Evolutionary conservation across 352 stramenopile species (phyloP).

Genomic region (Phytophthora megakarya): DNA sequence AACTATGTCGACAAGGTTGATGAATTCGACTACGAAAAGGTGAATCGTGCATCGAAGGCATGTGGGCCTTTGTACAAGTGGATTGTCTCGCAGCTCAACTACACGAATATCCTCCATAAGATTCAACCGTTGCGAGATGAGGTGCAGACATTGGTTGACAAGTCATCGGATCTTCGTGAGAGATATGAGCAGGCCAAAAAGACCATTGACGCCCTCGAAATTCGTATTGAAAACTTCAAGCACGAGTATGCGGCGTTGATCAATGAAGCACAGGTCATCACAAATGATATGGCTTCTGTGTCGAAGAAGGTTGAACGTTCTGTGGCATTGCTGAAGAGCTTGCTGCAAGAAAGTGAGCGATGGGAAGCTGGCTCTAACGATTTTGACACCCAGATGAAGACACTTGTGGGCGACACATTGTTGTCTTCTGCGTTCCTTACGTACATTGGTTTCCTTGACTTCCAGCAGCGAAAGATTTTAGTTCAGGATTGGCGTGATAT

Average conservation of each 20-base stretch:
- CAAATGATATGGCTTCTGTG: constrained; percentile 97
- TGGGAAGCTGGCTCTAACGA: constrained; percentile 97
- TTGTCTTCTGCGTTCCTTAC: constrained; percentile 97
- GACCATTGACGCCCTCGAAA: constrained; percentile 95
- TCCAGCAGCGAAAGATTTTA: constrained; percentile 95
- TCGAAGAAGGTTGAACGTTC: constrained; percentile 97
- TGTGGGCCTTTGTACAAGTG: constrained; percentile 99
- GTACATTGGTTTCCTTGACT: constrained; percentile 99
- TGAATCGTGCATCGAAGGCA: constrained; percentile 94
- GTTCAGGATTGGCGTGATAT: constrained; percentile 95
- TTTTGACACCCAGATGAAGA: constrained; percentile 97
- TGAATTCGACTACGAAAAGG: constrained; percentile 92
- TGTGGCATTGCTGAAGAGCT: constrained; percentile 96
- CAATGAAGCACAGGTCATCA: constrained; percentile 97
- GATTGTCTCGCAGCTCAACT: constrained; percentile 98
- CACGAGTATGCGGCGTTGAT: constrained; percentile 98
- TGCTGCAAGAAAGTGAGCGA: constrained; percentile 97
- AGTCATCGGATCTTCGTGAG: constrained; percentile 91
- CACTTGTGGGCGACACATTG: constrained; percentile 97
- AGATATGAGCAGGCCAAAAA: constrained; percentile 93
- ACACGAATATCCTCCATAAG: constrained; percentile 97
- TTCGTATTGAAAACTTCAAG: constrained; percentile 98
- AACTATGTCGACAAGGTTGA: constrained; percentile 96
- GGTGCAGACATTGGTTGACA: constrained; percentile 96
- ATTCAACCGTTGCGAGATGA: constrained; percentile 99